A percentile compares a stretch with the other conserved stretches of the same genome.
Conservation (phyloP, 2,329 filamentous ascomycete species). For the Chalara sp. region DNA sequence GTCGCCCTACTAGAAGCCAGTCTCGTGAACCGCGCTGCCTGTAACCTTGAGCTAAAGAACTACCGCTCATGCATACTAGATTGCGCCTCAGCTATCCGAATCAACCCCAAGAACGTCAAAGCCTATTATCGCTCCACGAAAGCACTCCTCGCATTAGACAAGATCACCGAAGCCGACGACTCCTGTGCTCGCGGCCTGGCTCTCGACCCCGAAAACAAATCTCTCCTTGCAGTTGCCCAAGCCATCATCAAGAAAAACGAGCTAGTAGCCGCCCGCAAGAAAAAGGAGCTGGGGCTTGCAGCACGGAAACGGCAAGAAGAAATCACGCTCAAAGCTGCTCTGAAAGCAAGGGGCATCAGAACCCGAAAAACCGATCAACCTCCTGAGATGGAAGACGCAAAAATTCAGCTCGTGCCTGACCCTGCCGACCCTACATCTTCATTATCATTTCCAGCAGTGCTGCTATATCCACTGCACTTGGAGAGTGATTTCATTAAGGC, state of each 20-base stretch:
- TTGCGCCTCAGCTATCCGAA: constrained; percentile 68
- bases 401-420: constrained; percentile 62
- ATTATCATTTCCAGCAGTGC: constrained; percentile 69
- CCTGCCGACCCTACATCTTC: constrained; percentile 65
- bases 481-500: constrained; percentile 89
- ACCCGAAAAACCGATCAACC: constrained; percentile 61
- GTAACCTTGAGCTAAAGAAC: constrained; percentile 83
- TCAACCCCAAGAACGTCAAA: constrained; percentile 80
- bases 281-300: constrained; percentile 47
- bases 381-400: constrained; percentile 84
- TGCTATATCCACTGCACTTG: constrained; percentile 77
- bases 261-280: constrained; percentile 47
- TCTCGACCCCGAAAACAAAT: constrained; percentile 62
- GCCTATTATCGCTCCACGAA: constrained; percentile 80
- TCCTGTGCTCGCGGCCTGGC: constrained; percentile 67
- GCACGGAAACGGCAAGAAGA: constrained; percentile 49
- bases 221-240: constrained; percentile 53
- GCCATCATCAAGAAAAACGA: constrained; percentile 57
- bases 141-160: constrained; percentile 73
- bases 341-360: constrained; percentile 63
- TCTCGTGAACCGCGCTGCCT: constrained; percentile 82
- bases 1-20: constrained; percentile 64
- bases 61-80: constrained; percentile 82
- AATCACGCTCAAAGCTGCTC: constrained; percentile 55
- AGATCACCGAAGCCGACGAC: constrained; percentile 73